Evolutionary conservation across 306 rosid species (phyloP).

Genomic region (Cicer judaicum): DNA sequence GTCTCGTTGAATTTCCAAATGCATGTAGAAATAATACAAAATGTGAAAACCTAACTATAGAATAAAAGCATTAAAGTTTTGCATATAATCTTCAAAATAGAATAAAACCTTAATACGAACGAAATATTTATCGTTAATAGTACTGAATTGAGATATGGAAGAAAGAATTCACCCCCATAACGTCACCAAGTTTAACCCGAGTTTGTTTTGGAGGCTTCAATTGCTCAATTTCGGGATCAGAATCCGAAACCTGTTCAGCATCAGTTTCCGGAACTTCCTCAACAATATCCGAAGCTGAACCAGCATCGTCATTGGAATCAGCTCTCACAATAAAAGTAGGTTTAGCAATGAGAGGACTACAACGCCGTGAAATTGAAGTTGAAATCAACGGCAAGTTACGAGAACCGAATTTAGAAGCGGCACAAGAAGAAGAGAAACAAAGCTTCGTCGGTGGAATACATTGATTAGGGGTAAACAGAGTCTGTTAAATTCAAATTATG

Average conservation of each 20-base stretch:
- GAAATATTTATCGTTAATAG: neutral
- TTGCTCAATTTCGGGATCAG: conserved; percentile 52
- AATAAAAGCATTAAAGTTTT: neutral
- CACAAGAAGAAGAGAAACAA: conserved; percentile 52
- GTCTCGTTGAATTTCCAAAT: neutral
- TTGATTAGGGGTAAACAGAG: conserved; percentile 55
- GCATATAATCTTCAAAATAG: neutral
- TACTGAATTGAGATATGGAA: neutral
- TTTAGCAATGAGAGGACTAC: conserved; percentile 50
- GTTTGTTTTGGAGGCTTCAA: conserved; percentile 64
- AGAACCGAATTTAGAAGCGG: conserved; percentile 37
- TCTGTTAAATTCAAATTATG: conserved; percentile 53
- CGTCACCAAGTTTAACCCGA: conserved; percentile 89
- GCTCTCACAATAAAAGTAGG: conserved; percentile 62
- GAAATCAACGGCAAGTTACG: conserved; percentile 46
- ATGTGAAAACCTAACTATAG: conserved; percentile 21
- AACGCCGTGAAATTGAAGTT: conserved; percentile 54
- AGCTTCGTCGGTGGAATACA: conserved; percentile 46
- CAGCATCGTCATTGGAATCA: conserved; percentile 57
- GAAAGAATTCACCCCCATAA: conserved; percentile 82
- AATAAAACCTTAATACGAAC: neutral
- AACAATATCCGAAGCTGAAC: conserved; percentile 8
- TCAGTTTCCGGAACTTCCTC: conserved; percentile 53
- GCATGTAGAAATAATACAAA: neutral
- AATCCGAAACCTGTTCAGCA: conserved; percentile 42